These are phyloP conservation scores for Gossypium raimondii DNA, from an alignment of 345 rosid genomes.

Conservation along the genomic window DNA sequence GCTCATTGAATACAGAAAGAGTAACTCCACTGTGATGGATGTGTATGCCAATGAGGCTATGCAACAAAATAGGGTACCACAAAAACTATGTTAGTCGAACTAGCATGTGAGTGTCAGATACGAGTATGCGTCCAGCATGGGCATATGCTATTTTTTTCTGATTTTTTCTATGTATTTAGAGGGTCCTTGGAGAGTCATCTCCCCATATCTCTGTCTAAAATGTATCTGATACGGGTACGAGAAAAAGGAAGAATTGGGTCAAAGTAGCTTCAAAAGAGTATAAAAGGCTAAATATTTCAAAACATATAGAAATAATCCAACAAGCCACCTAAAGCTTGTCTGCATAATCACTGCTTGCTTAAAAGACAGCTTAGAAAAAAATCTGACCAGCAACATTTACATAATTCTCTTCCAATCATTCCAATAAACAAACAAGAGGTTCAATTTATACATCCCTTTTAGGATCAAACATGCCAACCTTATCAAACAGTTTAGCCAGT, in stretches of 20 bases:
- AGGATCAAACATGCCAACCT: background rate
- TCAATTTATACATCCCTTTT: background rate
- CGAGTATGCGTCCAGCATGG: no score
- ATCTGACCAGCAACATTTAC: background rate
- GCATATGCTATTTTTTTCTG: no score
- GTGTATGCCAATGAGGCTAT: background rate
- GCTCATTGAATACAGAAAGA: background rate
- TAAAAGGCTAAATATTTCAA: background rate
- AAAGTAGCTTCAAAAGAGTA: background rate
- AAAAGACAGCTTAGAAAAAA: background rate
- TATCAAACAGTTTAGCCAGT: background rate
- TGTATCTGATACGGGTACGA: no score
- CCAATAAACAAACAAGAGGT: background rate
- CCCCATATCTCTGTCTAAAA: no score
- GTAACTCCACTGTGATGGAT: background rate
- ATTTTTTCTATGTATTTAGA: no score
- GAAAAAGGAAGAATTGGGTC: no score
- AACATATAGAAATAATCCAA: no score
- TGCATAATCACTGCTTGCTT: no score
- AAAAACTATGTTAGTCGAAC: no score
- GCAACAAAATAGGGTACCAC: background rate
- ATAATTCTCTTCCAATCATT: constrained; percentile 7
- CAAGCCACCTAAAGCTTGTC: no score
- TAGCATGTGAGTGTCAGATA: no score
- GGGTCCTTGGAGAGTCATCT: no score